Base-by-base conservation (phyloP, 78 protist genomes). In the Guillardia theta region DNA sequence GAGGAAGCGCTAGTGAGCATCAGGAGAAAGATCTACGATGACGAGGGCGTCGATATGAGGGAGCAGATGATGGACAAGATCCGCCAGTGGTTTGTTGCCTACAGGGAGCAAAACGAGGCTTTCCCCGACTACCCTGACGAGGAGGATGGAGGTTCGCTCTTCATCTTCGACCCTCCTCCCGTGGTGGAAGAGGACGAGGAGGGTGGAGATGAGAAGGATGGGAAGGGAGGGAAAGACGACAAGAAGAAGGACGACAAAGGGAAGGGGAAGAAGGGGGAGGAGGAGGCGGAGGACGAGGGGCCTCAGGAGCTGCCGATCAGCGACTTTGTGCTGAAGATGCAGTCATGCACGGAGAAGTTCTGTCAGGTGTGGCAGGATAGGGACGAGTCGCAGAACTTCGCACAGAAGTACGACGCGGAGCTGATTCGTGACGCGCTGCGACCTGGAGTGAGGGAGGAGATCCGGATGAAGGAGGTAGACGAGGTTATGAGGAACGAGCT, bases 31-130 rank as follows among this genome's bases (percentile, higher is more conserved):
- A 93, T 96, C 53, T 92, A 92, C 53, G 95, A 88, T n/a, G 93
- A 48, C n/a, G 97, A 96, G 92, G 97, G 93, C 4, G 83, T 92
- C 18, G 95, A 94, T 70, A 88, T 94, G 76, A 48, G 95, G 9
- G 96, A 92, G 76, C 53, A 83, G 94, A 58, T 93, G 94, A 93
- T 92, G 95, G 97, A 96, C 45, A 83, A 70, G 78, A 46, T 94
- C 43, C 95, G 93, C 43, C 95, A 94, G 24, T 95, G 93, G 92
- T 45, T 93, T 15, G 47, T 95, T 50, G 54, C 33, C 48, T 39
- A 62, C 48, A 53, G 64, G 22, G 88, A 58, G 44, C 93, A 33
- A 50, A n/a, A 24, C 78, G 48, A 27, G 77, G 4, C 78, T 53
- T 83, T 76, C 80, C 94, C 93, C 30, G 88, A 88, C 33, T 94